A percentile compares a stretch with the other conserved stretches of the same genome.
Evolutionary conservation across 225 moss, liverwort and hornwort species (phyloP).

Genomic region (Polytrichum formosum): DNA sequence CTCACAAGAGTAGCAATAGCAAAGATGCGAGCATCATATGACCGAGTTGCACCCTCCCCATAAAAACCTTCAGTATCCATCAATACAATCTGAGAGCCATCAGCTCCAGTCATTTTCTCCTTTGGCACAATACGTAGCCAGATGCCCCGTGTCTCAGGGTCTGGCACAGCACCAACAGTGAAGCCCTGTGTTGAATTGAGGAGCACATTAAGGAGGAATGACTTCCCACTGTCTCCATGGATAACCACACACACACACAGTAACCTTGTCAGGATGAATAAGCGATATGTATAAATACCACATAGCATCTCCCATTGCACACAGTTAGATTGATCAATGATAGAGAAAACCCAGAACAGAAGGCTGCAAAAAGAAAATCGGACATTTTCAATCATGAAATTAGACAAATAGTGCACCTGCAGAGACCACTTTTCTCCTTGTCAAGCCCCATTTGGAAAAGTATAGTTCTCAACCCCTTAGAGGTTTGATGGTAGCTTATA

Average conservation of each 20-base stretch:
- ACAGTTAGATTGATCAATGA: background rate
- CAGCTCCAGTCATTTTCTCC: conserved; percentile 57
- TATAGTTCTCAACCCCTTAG: too few relatives aligned
- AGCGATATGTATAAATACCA: background rate
- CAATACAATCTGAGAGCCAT: conserved; percentile 73
- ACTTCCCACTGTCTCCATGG: conserved; percentile 66
- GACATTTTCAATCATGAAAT: too few relatives aligned
- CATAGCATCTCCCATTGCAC: background rate
- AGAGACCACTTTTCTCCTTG: too few relatives aligned
- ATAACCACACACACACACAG: conserved; percentile 7
- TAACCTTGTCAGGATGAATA: background rate
- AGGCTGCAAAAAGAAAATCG: background rate
- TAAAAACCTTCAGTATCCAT: conserved; percentile 98
- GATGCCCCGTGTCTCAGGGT: conserved; percentile 90
- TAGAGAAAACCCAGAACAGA: background rate
- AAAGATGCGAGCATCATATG: conserved; percentile 90
- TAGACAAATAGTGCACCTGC: too few relatives aligned
- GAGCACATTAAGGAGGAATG: conserved; percentile 86
- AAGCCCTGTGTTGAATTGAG: conserved; percentile 90
- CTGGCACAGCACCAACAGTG: conserved; percentile 82
- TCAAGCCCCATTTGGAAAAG: too few relatives aligned
- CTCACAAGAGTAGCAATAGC: conserved; percentile 90
- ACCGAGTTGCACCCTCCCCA: conserved; percentile 90
- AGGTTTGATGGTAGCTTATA: too few relatives aligned
- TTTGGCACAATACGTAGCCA: conserved; percentile 85